Percentiles rank a stretch among this genome's conserved stretches.
Evolutionary conservation across 495 filamentous ascomycete genomes (phyloP).

Genomic region (Polyplosphaeria fusca): DNA sequence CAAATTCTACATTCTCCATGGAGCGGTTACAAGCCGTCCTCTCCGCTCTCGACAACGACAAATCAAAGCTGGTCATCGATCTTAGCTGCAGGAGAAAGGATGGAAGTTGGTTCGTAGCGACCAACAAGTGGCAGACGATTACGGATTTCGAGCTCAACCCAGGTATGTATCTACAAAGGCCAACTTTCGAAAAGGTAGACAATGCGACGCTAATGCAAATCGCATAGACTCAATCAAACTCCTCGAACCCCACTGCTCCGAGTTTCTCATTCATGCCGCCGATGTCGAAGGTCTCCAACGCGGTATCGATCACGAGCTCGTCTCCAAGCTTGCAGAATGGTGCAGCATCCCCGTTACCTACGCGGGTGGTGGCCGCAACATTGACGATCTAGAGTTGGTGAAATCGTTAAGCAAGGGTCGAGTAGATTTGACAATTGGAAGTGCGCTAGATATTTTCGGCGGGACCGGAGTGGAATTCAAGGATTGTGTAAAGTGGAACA

Average conservation of each 20-base stretch:
- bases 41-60: slow-evolving; percentile 65
- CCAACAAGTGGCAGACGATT: slow-evolving; percentile 97
- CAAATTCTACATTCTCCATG: slow-evolving; percentile 72
- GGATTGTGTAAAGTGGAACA: slow-evolving; percentile 90
- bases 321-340: slow-evolving; percentile 73
- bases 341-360: slow-evolving; percentile 91
- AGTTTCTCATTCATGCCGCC: slow-evolving; percentile 98
- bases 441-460: slow-evolving; percentile 93
- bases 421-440: slow-evolving; percentile 93
- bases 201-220: slow-evolving; percentile 3
- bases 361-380: slow-evolving; percentile 81
- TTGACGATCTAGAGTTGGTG: slow-evolving; percentile 77
- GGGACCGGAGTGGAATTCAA: slow-evolving; percentile 79
- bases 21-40: slow-evolving; percentile 69
- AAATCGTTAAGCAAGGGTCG: slow-evolving; percentile 71
- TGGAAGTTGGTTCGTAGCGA: slow-evolving; percentile 83
- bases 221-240: slow-evolving; percentile 72
- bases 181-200: slow-evolving; percentile 30
- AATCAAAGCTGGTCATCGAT: slow-evolving; percentile 84
- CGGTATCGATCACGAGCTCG: slow-evolving; percentile 84
- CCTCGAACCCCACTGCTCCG: slow-evolving; percentile 85
- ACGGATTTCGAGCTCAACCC: slow-evolving; percentile 90
- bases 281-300: slow-evolving; percentile 90
- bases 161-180: slow-evolving; percentile 48
- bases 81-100: slow-evolving; percentile 78